Base-by-base conservation (phyloP, 2,329 filamentous ascomycete species). In the Colletotrichum musae region DNA sequence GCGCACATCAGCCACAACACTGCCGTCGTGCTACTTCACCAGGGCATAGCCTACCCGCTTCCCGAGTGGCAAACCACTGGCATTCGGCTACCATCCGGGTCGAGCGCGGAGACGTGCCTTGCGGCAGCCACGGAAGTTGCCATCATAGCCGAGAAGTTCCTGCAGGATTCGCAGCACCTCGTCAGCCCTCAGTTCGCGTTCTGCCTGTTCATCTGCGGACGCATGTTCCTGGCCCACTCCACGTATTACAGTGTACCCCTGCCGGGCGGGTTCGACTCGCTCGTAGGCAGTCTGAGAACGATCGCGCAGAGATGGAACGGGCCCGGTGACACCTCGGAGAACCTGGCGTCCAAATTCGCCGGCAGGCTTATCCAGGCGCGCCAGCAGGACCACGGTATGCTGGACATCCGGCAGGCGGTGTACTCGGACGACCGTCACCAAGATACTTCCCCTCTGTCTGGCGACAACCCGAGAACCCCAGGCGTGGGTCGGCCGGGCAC, bases 1-100 rank as follows among this genome's bases (percentile, higher is more conserved):
- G 80, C 82, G 0, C 82, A 84, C 70, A 78, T 82, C 41, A 83
- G 80, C 2, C 82, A 83, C 66, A 83, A 84, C 63, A 77, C 80
- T 1, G 79, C 81, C 2, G 80, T 83, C 52, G 79, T 84, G 15
- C 75, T 82, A 1, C 75, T 84, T 2, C 82, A 84, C 61, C 80
- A 82, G 53, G 75, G 75, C 13, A 81, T 84, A 21, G 82, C 81
- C 2, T 81, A 81, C 61, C 79, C 79, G 0, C 74, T 77, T 1
- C 53, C 74, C 1, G 75, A 78, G 9, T 80, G 77, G 75, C 67
- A 76, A 28, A 74, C 71, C 72, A 18, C 72, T 70, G 21, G 71
- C 74, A 72, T 81, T 21, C 75, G 77, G 9, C 73, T 82, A 1
- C 80, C 82, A 0, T 82, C 77, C n/a, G 68, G 73, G 3, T 79